Percentiles rank a stretch among this genome's conserved stretches.
Evolutionary conservation across 2,329 filamentous ascomycete genomes (phyloP).

Genomic region (Alternaria ventricosa): DNA sequence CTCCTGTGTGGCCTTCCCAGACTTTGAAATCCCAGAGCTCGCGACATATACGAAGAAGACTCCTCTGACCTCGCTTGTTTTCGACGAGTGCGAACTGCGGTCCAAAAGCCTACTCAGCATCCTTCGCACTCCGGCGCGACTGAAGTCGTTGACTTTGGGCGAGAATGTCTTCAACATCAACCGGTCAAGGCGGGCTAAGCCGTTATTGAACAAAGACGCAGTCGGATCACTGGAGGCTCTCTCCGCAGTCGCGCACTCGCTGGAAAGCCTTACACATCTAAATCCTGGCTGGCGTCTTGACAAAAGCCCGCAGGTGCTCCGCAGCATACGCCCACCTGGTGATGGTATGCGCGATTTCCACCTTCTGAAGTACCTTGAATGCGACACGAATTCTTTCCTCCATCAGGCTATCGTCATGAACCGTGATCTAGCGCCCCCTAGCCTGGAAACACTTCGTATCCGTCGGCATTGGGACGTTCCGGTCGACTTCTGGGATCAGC

Average conservation of each 20-base stretch:
- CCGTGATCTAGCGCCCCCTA: constrained; percentile 36
- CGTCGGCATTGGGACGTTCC: constrained; percentile 28
- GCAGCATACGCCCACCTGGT: constrained; percentile 24
- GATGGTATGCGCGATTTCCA: constrained; percentile 42
- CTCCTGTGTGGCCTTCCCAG: constrained; percentile 38
- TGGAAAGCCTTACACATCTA: constrained; percentile 37
- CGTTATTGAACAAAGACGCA: constrained; percentile 24
- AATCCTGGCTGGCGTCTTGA: constrained; percentile 32
- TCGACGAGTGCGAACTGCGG: constrained; percentile 45
- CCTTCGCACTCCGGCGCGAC: constrained; percentile 33
- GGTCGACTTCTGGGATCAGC: constrained; percentile 37
- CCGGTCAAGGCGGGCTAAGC: constrained; percentile 11
- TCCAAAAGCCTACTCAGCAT: constrained; percentile 33
- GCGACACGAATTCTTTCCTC: constrained; percentile 41
- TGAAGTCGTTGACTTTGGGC: constrained; percentile 43
- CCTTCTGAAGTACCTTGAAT: constrained; percentile 34
- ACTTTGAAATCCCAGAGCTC: constrained; percentile 25
- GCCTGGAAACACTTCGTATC: constrained; percentile 35
- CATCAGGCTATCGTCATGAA: constrained; percentile 36
- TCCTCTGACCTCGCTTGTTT: constrained; percentile 39
- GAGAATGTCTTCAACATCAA: constrained; percentile 42
- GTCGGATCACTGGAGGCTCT: constrained; percentile 33
- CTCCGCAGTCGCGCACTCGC: constrained; percentile 36
- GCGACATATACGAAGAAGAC: constrained; percentile 27
- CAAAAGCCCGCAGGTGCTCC: constrained; percentile 17